Conservation (phyloP, 495 filamentous ascomycete genomes). For the Neurospora sp. region DNA sequence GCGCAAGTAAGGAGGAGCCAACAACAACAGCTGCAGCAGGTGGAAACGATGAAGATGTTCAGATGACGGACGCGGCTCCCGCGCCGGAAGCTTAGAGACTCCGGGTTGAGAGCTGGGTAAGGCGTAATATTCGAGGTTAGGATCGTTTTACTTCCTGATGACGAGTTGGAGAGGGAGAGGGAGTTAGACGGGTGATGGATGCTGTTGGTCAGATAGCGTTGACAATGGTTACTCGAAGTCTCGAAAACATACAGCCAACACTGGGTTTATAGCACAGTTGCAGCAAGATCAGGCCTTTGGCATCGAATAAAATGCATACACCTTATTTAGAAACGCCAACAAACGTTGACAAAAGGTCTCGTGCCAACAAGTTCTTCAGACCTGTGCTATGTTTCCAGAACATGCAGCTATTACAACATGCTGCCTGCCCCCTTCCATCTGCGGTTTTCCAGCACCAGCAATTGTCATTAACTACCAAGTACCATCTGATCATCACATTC, state of each 20-base stretch:
- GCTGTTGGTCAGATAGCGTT: not conserved
- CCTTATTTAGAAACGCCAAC: not conserved
- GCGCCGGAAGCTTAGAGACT: not conserved
- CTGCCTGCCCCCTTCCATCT: not conserved
- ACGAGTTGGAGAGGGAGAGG: not conserved
- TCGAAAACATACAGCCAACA: not conserved
- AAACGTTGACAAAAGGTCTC: not conserved
- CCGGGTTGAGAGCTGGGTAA: not conserved
- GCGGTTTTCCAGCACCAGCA: too few species aligned
- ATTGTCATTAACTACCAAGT: too few species aligned
- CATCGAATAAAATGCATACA: constrained; percentile 5
- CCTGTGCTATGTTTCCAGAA: not conserved
- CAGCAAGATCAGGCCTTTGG: constrained; percentile 37
- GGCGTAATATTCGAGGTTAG: not conserved
- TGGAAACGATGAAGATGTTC: not conserved
- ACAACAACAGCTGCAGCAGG: not conserved
- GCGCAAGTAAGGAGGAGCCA: not conserved
- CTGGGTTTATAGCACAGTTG: not conserved
- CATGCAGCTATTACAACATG: not conserved
- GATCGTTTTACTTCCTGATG: not conserved
- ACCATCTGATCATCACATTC: too few species aligned
- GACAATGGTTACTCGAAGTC: not conserved
- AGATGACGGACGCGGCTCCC: not conserved
- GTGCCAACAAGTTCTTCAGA: not conserved
- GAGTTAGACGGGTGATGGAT: not conserved